A percentile compares a stretch with the other conserved stretches of the same genome.
phyloP scores from a whole-genome alignment of 108 stramenopile species.

The Chaetoceros tenuissimus region DNA sequence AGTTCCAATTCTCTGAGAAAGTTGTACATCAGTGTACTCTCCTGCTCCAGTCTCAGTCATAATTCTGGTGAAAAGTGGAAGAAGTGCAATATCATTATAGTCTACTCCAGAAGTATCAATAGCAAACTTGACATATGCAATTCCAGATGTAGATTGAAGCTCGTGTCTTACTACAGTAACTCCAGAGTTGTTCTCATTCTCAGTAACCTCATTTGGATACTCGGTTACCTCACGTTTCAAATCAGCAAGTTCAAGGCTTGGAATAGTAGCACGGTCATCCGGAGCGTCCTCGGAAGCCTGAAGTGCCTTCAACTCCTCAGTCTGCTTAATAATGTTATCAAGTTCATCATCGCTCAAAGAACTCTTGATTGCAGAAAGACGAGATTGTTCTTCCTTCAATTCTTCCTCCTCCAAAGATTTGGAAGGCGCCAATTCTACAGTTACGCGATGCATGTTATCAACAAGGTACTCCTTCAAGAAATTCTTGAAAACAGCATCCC shows the following conservation, averaged over 20 bases:
- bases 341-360: constrained; percentile 70
- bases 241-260: constrained; percentile 74
- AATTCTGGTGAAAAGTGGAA: constrained; percentile 82
- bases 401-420: constrained; percentile 74
- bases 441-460: constrained; percentile 85
- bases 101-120: constrained; percentile 75
- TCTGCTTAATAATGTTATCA: constrained; percentile 72
- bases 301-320: constrained; percentile 72
- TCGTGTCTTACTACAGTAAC: constrained; percentile 82
- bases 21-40: constrained; percentile 74
- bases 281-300: constrained; percentile 89
- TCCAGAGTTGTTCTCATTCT: constrained; percentile 66
- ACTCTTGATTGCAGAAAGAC: constrained; percentile 75
- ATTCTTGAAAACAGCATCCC: constrained; percentile 80
- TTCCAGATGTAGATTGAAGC: constrained; percentile 85
- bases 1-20: constrained; percentile 73
- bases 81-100: constrained; percentile 79
- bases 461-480: constrained; percentile 72
- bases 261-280: constrained; percentile 90
- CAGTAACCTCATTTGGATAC: constrained; percentile 79
- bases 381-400: constrained; percentile 65
- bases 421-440: constrained; percentile 89
- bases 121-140: constrained; percentile 80
- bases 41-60: constrained; percentile 92
- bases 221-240: constrained; percentile 82